Base-by-base conservation (phyloP, 192 early-diverging fungal genomes). In the Coemansia sp. region DNA sequence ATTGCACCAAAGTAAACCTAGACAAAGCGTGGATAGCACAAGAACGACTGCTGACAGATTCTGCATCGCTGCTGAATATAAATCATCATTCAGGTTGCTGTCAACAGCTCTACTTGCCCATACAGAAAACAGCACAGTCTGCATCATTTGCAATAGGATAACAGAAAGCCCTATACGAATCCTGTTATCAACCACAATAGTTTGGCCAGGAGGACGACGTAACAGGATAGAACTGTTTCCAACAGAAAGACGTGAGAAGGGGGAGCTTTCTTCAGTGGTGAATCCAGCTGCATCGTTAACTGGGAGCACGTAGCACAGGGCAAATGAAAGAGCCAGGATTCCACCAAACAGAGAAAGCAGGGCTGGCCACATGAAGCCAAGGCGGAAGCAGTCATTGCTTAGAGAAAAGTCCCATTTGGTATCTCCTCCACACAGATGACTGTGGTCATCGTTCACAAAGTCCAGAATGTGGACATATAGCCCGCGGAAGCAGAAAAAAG, bases 181-280 rank as follows among this genome's bases (percentile, higher is more conserved):
- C 17, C 74, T 68, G 34, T 71, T 71, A 56, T 77, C 74, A 6
- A 67, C 61, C 20, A 67, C 23, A 17, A 38, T 37, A 3, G 62
- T 64, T 40, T 40, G 38, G 6, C 38, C 38, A 14, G 38, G 38
- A 4, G 38, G 38, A 40, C 38, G 38, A 14, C 38, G 38, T 40
- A 40, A 6, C 2, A 14, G 38, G 13, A 14, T 40, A 14, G 11
- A 14, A 6, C 15, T 40, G 38, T 40, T 40, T 40, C 13, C 38
- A 40, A 40, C 38, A 6, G 38, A 40, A 6, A 40, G 38, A 13
- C 38, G 38, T 2, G 38, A 40, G 38, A 40, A 13, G 13, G 38
- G 38, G 2, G 38, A 40, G 13, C 38, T 40, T 2, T 14, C 13
- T 2, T 40, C 38, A 14, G 10, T 40, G 38, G 38, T 13, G 15